Evolutionary conservation across 208 protist genomes (phyloP).

Genomic region (Wallacemonas sp.): DNA sequence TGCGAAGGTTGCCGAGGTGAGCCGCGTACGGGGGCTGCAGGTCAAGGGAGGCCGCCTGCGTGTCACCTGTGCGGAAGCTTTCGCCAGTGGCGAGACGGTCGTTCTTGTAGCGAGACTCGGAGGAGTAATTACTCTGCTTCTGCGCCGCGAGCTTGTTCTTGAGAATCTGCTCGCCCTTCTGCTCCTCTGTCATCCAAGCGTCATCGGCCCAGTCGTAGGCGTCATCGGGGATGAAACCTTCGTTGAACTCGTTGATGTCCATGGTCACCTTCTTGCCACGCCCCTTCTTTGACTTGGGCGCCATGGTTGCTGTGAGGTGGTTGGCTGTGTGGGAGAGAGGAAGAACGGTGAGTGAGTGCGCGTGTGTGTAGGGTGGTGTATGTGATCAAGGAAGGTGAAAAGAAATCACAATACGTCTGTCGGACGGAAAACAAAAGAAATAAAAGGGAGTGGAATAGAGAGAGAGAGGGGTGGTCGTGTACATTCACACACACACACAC

Average conservation of each 20-base stretch:
- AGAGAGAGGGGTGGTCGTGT: no score
- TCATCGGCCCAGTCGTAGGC: constrained; percentile 79
- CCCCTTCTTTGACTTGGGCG: constrained; percentile 68
- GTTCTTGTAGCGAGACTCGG: constrained; percentile 57
- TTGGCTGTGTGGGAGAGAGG: neutral
- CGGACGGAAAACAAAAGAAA: neutral
- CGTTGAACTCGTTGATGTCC: constrained; percentile 77
- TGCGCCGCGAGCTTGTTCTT: constrained; percentile 52
- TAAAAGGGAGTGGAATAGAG: neutral
- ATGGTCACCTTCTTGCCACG: constrained; percentile 68
- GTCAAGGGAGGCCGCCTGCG: constrained; percentile 31
- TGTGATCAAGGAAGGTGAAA: constrained; percentile 2
- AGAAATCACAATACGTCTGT: neutral
- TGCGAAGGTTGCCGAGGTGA: constrained; percentile 86
- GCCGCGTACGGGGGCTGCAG: constrained; percentile 73
- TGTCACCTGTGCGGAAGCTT: constrained; percentile 57
- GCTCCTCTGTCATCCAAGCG: constrained; percentile 51
- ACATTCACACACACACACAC: no score
- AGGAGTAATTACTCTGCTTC: neutral
- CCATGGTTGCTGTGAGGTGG: constrained; percentile 30
- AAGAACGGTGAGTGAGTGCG: neutral
- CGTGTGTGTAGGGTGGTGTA: neutral
- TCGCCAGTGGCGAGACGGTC: constrained; percentile 50
- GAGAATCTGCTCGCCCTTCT: constrained; percentile 44
- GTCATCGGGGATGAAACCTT: constrained; percentile 72